phyloP scores from a whole-genome alignment of 352 stramenopile species.

The Phytophthora cactorum region DNA sequence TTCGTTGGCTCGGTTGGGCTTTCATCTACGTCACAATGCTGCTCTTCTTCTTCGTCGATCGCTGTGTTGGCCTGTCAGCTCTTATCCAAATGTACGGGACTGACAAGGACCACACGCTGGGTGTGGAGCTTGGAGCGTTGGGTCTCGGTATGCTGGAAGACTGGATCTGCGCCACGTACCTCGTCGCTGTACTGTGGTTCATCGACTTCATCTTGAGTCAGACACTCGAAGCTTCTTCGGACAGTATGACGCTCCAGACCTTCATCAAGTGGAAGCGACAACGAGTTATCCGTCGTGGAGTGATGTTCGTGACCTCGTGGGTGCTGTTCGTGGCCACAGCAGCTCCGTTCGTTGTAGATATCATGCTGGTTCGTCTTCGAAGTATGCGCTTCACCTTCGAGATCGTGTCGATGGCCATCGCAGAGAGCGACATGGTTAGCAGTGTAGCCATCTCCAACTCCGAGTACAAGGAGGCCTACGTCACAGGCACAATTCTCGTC shows the following conservation, averaged over 20 bases:
- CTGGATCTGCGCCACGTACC: slow-evolving; percentile 37
- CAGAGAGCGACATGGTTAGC: slow-evolving; percentile 27
- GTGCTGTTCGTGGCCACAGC: slow-evolving; percentile 26
- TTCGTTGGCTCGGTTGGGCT: slow-evolving; percentile 23
- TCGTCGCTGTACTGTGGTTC: slow-evolving; percentile 38
- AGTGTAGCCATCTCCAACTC: slow-evolving; percentile 29
- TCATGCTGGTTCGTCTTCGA: slow-evolving; percentile 30
- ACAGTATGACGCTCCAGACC: slow-evolving; percentile 30
- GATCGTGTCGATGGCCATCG: slow-evolving; percentile 32
- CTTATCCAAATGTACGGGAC: slow-evolving; percentile 37
- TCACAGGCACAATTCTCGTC: slow-evolving; percentile 10
- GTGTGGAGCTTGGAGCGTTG: slow-evolving; percentile 22
- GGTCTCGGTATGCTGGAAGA: slow-evolving; percentile 34
- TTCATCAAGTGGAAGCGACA: slow-evolving; percentile 37
- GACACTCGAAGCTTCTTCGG: slow-evolving; percentile 12
- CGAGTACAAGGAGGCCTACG: slow-evolving; percentile 25
- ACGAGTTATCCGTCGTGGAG: slow-evolving; percentile 18
- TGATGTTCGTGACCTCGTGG: slow-evolving; percentile 29
- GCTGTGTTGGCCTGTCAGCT: slow-evolving; percentile 9
- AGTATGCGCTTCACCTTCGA: slow-evolving; percentile 44
- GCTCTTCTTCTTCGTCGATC: slow-evolving; percentile 33
- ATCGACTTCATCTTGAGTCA: slow-evolving; percentile 22
- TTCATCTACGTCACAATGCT: slow-evolving; percentile 28
- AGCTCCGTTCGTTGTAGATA: slow-evolving; percentile 29
- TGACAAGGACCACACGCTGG: slow-evolving; percentile 12